These are phyloP conservation scores for Magnolia changhungtana DNA, from an alignment of 164 flowering plant genomes.

Conservation along the genomic window DNA sequence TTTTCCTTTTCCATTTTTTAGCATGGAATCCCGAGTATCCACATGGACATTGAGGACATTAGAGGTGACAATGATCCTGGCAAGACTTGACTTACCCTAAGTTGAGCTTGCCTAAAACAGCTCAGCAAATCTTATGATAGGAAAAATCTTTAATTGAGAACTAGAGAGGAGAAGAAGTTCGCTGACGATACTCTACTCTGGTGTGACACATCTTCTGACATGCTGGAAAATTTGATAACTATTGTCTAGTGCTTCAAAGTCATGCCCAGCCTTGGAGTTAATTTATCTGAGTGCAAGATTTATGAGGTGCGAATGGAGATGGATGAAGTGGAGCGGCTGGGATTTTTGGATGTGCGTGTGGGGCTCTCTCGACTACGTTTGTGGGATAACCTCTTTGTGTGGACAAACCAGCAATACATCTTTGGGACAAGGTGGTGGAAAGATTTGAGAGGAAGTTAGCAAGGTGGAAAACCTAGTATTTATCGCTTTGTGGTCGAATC, in stretches of 20 bases:
- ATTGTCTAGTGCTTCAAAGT: neutral
- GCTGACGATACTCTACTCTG: neutral
- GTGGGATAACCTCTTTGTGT: neutral
- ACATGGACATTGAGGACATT: no score
- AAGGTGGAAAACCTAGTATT: neutral
- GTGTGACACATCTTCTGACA: neutral
- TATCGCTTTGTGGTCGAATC: neutral
- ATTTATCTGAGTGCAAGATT: neutral
- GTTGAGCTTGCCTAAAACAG: no score
- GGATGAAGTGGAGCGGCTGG: neutral
- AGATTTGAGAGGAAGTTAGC: neutral
- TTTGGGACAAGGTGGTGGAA: neutral
- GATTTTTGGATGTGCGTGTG: neutral
- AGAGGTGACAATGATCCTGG: no score
- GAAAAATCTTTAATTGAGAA: no score
- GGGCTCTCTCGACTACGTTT: neutral
- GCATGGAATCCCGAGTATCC: no score
- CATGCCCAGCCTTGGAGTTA: neutral
- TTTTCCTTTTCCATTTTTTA: no score
- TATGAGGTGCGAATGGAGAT: neutral
- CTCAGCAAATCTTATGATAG: no score
- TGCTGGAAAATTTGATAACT: neutral
- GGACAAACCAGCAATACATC: neutral
- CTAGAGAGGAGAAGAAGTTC: no score
- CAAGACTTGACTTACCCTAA: no score